Evolutionary conservation across 208 protist species (phyloP).

Genomic region (Acanthamoeba sp.): DNA sequence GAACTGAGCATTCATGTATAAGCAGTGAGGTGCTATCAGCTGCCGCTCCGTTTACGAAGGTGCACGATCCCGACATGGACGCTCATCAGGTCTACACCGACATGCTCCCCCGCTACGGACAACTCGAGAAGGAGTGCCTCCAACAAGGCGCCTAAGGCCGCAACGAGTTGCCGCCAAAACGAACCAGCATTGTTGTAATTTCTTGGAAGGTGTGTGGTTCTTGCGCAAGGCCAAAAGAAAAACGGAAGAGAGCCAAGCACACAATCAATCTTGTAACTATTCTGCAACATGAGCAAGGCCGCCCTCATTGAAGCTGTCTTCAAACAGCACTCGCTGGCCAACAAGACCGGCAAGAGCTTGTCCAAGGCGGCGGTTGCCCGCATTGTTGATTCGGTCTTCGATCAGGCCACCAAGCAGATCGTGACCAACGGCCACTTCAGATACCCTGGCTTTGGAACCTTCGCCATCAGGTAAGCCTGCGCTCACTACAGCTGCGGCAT

Average conservation of each 20-base stretch:
- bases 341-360: slow-evolving; percentile 6
- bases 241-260: no score
- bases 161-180: neutral
- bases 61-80: slow-evolving; percentile 25
- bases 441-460: slow-evolving; percentile 38
- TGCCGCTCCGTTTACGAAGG: slow-evolving; percentile 40
- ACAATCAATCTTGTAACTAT: neutral
- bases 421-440: neutral
- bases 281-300: slow-evolving; percentile 40
- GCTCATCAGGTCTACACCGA: slow-evolving; percentile 1
- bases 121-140: slow-evolving; percentile 11
- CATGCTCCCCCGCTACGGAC: slow-evolving; percentile 22
- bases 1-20: no score
- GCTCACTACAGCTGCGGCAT: neutral
- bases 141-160: neutral
- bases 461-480: slow-evolving; percentile 8
- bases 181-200: neutral
- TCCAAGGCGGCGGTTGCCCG: neutral
- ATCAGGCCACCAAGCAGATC: neutral
- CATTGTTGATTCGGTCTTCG: slow-evolving; percentile 34
- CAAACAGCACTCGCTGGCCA: slow-evolving; percentile 38
- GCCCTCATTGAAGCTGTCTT: neutral
- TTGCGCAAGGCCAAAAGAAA: neutral
- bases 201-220: slow-evolving; percentile 1
- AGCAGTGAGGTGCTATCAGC: neutral